phyloP scores from a whole-genome alignment of 1,139 yeast species.

The Diutina siamensis region DNA sequence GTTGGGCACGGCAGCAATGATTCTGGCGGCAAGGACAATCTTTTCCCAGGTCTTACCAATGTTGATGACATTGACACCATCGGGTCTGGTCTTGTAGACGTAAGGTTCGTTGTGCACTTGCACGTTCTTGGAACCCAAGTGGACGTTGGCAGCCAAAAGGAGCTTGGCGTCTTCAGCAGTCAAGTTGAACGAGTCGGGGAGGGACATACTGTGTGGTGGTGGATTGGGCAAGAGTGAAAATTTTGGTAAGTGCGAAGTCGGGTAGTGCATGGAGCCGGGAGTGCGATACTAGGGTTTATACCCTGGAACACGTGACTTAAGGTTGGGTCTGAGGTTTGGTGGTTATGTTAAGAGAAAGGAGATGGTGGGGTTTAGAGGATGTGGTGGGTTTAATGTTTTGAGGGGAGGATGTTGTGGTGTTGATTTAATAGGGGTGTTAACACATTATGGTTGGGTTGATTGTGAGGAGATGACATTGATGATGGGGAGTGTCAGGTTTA shows the following conservation, averaged over 20 bases:
- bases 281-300: background rate
- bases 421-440: too few species aligned
- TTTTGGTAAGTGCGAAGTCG: conserved; percentile 1
- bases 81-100: conserved; percentile 99
- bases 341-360: too few species aligned
- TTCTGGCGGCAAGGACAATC: conserved; percentile 98
- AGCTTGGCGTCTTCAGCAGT: conserved; percentile 99
- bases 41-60: conserved; percentile 99
- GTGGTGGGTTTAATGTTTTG: too few species aligned
- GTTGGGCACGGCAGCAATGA: conserved; percentile 98
- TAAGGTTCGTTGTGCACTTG: conserved; percentile 99
- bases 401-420: too few species aligned
- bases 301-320: background rate
- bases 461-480: too few species aligned
- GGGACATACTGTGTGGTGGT: conserved; percentile 42
- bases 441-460: too few species aligned
- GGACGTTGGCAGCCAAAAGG: conserved; percentile 99
- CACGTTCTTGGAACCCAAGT: conserved; percentile 99
- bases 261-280: background rate
- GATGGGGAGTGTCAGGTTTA: too few species aligned
- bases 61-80: conserved; percentile 98
- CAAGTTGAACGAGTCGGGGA: conserved; percentile 82
- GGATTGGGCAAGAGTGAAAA: conserved; percentile 5
- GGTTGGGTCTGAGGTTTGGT: too few species aligned
- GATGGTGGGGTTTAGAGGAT: too few species aligned